Base-by-base conservation (phyloP, 805 yeast species). In the Kazachstania martiniae region DNA sequence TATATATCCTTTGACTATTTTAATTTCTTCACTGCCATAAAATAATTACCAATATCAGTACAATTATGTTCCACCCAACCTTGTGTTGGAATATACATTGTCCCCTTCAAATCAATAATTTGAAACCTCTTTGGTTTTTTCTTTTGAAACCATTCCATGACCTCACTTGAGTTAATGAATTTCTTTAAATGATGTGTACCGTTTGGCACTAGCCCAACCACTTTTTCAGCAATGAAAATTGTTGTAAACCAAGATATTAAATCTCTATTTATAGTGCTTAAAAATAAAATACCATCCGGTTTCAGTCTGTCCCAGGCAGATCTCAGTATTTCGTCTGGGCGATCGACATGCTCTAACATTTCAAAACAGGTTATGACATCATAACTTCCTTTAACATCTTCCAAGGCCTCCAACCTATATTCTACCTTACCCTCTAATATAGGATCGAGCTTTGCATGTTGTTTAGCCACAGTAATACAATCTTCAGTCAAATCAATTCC, bases 241-340 rank as follows among this genome's bases (percentile, higher is more conserved):
- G 98, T 91, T 12, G 97, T 85, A 48, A 89, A 73, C 82, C 93
- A 89, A 18, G 95, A 75, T 12, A 85, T 58, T 21, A 74, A 64
- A 40, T 91, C 95, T 42, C 96, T 70, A 58, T 91, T 91, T 36
- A 91, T 91, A 1, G 99, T 91, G 24, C 95, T 85, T 33, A 87
- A 49, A 48, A 91, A 85, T 21, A 89, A 52, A 65, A 81, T 72
- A 19, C 98, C 97, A 17, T 56, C 55, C 0, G 77, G 79, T 35
- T 72, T 71, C 23, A 89, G 76, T 38, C 74, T 73, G 23, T 61
- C 47, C 51, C 86, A 63, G 0, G 93, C 93, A 30, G 69, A 70
- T n/a, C 63, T 55, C 34, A 91, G 56, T 12, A 87, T 79, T 33
- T 69, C 72, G 0, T 83, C 59, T 0, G 99, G 98, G 38, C 73